Evolutionary conservation across 1,139 yeast genomes (phyloP).

Genomic region (Debaryomycetaceae sp.): DNA sequence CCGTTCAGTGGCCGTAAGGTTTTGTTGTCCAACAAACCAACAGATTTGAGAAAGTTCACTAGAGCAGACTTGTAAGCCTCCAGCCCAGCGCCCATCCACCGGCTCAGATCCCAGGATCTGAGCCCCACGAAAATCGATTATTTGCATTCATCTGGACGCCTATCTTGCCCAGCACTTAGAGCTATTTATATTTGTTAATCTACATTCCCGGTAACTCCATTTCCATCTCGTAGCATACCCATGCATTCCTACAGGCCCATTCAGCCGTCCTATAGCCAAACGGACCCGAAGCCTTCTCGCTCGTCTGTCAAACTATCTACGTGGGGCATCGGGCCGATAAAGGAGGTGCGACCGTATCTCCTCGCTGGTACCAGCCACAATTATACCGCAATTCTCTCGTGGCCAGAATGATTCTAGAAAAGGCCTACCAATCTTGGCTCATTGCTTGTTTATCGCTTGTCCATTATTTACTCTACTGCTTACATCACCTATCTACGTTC

Average conservation of each 20-base stretch:
- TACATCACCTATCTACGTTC: no score
- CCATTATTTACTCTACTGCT: no score
- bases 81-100: not conserved
- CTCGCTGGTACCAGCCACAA: no score
- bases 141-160: constrained; percentile 2
- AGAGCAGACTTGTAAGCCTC: constrained; percentile 28
- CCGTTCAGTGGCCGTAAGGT: constrained; percentile 72
- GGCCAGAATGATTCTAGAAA: no score
- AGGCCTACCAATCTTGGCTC: no score
- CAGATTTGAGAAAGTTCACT: constrained; percentile 55
- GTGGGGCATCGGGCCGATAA: not conserved
- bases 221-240: no score
- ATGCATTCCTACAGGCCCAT: no score
- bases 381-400: no score
- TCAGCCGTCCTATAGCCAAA: no score
- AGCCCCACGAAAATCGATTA: not conserved
- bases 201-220: not conserved
- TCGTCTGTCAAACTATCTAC: not conserved
- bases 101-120: not conserved
- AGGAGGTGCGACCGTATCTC: not conserved
- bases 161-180: not conserved
- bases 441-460: no score
- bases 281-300: no score
- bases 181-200: not conserved
- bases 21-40: constrained; percentile 58